Conservation (phyloP, 2,329 filamentous ascomycete species). For the Phaeoacremonium minimum region DNA sequence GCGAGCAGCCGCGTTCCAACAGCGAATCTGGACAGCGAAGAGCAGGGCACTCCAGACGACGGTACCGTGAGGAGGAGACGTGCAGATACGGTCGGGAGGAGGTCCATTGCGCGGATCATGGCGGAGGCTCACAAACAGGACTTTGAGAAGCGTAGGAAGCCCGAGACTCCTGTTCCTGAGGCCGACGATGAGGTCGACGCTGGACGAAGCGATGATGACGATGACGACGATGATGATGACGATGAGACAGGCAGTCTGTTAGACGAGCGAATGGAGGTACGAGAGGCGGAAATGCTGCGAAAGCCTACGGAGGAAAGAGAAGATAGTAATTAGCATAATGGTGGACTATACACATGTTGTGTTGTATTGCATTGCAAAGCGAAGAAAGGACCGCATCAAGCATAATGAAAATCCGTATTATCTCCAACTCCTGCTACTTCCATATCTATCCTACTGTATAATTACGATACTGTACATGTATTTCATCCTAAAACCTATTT, state of each 20-base stretch:
- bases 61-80: slow-evolving; percentile 18
- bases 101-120: slow-evolving; percentile 58
- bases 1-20: slow-evolving; percentile 11
- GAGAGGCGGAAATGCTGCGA: slow-evolving; percentile 18
- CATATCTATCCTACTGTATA: too few species aligned
- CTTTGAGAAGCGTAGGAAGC: slow-evolving; percentile 72
- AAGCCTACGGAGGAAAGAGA: slow-evolving; percentile 7
- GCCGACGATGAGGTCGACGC: slow-evolving; percentile 14
- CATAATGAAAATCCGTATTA: too few species aligned
- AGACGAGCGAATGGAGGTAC: slow-evolving; percentile 20
- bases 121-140: slow-evolving; percentile 85
- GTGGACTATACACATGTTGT: too few species aligned
- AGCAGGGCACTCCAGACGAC: slow-evolving; percentile 3
- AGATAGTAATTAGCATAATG: too few species aligned
- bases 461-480: too few species aligned
- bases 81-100: slow-evolving; percentile 25
- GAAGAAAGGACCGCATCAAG: too few species aligned
- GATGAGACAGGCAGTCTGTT: slow-evolving; percentile 21
- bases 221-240: slow-evolving; percentile 30
- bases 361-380: too few species aligned
- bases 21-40: slow-evolving; percentile 10
- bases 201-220: slow-evolving; percentile 18
- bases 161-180: slow-evolving; percentile 12
- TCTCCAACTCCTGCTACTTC: too few species aligned
- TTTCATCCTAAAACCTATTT: too few species aligned